Base-by-base conservation (phyloP, 805 yeast genomes). In the Isabelozyma heimii region DNA sequence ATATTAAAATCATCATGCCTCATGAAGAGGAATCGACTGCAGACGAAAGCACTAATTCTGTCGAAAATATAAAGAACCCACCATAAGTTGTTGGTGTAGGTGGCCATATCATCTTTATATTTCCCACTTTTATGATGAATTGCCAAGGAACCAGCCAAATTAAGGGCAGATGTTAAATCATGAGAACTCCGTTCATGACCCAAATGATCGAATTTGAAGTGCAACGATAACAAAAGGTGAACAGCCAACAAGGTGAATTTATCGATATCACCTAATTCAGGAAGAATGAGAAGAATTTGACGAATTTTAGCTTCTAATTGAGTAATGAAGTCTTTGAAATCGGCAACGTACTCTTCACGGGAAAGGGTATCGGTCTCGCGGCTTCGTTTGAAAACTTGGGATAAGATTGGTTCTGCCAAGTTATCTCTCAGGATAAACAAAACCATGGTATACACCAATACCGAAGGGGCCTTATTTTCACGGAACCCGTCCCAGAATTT, bases 31-130 rank as follows among this genome's bases (percentile, higher is more conserved):
- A 62, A 57, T 20, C 72, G 48, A 20, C 61, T 51, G 51, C 62
- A 65, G 10, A 61, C 55, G 14, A 66, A 47, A 7, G 65, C 70
- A 50, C 60, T 68, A 52, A 67, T 61, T 17, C 72, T 49, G 50
- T 70, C 75, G 41, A 69, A 49, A 3, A 68, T 49, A 47, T 57
- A 69, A 42, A 69, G 57, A 41, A 60, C 53, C 73, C 73, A 70
- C 70, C 72, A 70, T 15, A 69, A 49, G 39, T 62, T 56, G 13
- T 62, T 54, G 14, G 61, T 51, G 42, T 65, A 63, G 4, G 47
- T 50, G 4, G 47, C 49, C 40, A 46, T 43, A 33, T 53, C 53
- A 16, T 47, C 33, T 45, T 49, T 20, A 13, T 30, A 30, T 30
- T 47, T 50, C 39, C 17, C 44, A 27, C 43, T 43, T 46, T 62